Percentiles rank a stretch among this genome's conserved stretches.
These are phyloP conservation scores for Psilocybe cubensis DNA, from an alignment of 768 basidiomycete species.

Conservation along the genomic window DNA sequence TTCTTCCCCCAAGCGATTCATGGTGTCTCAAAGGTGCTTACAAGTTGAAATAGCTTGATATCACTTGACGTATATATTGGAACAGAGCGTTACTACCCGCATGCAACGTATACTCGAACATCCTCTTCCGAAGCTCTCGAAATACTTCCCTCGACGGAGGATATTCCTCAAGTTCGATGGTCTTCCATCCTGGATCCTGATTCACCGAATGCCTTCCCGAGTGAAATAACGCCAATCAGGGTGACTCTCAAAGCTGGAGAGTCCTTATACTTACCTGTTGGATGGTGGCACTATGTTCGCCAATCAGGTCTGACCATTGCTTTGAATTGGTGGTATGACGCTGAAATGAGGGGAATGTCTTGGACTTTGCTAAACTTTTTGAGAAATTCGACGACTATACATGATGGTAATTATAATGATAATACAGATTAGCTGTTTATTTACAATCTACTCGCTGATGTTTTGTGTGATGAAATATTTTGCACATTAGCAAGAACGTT, in stretches of 20 bases:
- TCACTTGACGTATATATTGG: not conserved
- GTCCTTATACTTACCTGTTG: slow-evolving; percentile 86
- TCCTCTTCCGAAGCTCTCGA: slow-evolving; percentile 31
- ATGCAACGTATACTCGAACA: slow-evolving; percentile 64
- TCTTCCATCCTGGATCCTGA: slow-evolving; percentile 72
- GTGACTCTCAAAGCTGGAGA: slow-evolving; percentile 75
- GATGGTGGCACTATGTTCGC: slow-evolving; percentile 93
- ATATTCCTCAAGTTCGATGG: slow-evolving; percentile 69
- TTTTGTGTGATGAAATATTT: not conserved
- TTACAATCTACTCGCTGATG: not conserved
- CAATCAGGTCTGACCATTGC: slow-evolving; percentile 73
- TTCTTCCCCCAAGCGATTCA: slow-evolving; percentile 89
- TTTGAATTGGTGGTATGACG: slow-evolving; percentile 90
- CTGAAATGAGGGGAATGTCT: slow-evolving; percentile 69
- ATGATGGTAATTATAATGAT: slow-evolving; percentile 36
- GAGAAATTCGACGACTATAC: slow-evolving; percentile 44
- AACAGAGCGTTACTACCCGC: slow-evolving; percentile 60
- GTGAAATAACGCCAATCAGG: slow-evolving; percentile 63
- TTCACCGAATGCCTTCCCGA: slow-evolving; percentile 45
- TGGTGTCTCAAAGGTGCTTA: slow-evolving; percentile 77
- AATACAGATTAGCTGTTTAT: not conserved
- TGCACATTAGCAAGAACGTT: no score
- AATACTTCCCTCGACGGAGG: slow-evolving; percentile 32
- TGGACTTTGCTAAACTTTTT: slow-evolving; percentile 74
- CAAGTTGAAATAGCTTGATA: slow-evolving; percentile 1